Percentiles rank a stretch among this genome's conserved stretches.
Conservation (phyloP, 495 filamentous ascomycete genomes). For the Trypethelium eluteriae region DNA sequence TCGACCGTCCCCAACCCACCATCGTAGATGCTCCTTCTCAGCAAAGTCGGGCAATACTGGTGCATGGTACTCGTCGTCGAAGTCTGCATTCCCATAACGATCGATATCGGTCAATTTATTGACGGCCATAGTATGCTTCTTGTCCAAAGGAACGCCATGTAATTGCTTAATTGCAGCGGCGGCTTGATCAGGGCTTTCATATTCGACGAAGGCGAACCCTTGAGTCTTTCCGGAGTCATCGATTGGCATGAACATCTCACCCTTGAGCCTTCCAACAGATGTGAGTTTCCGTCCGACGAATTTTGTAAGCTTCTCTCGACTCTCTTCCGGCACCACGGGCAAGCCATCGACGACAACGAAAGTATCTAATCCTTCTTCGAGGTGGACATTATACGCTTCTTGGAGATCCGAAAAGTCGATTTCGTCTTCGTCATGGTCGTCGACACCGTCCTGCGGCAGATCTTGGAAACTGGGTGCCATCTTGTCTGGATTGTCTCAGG, state of each 20-base stretch:
- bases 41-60: slow-evolving; percentile 71
- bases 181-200: slow-evolving; percentile 84
- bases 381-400: slow-evolving; percentile 87
- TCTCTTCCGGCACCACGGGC: slow-evolving; percentile 73
- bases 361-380: slow-evolving; percentile 90
- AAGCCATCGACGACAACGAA: slow-evolving; percentile 95
- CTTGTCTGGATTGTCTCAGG: slow-evolving; percentile 14
- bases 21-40: slow-evolving; percentile 90
- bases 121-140: slow-evolving; percentile 85
- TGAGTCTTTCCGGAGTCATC: slow-evolving; percentile 67
- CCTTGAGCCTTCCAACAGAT: slow-evolving; percentile 70
- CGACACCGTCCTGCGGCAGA: slow-evolving; percentile 68
- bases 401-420: slow-evolving; percentile 90
- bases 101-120: slow-evolving; percentile 99
- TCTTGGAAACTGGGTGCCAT: slow-evolving; percentile 71
- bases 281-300: slow-evolving; percentile 88
- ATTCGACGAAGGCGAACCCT: slow-evolving; percentile 86
- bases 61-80: slow-evolving; percentile 79
- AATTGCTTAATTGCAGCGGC: slow-evolving; percentile 78
- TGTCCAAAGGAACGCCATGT: slow-evolving; percentile 77
- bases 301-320: slow-evolving; percentile 83
- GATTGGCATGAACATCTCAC: slow-evolving; percentile 92
- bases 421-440: slow-evolving; percentile 83
- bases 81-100: slow-evolving; percentile 86
- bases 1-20: slow-evolving; percentile 83